A percentile compares a stretch with the other conserved stretches of the same genome.
Conservation (phyloP, 306 rosid species). For the Acacia confusa region DNA sequence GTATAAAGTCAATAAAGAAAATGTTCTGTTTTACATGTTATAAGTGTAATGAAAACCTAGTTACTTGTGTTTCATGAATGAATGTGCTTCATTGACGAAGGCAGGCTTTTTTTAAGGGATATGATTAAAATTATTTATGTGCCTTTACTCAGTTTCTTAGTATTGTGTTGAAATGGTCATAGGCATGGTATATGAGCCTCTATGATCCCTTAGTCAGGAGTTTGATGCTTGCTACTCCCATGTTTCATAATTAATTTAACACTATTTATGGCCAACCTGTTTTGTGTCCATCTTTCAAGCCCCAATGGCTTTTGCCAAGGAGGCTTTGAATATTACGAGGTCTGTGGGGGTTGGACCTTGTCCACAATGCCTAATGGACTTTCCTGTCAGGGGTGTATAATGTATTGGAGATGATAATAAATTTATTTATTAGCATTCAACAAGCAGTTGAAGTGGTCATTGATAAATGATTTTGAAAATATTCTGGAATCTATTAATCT, state of each 20-base stretch:
- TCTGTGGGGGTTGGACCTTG: neutral
- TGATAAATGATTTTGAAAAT: neutral
- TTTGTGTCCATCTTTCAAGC: neutral
- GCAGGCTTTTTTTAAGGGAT: neutral
- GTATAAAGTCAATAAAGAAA: neutral
- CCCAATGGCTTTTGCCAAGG: neutral
- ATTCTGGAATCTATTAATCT: neutral
- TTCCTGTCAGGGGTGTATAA: neutral
- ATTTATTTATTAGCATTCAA: neutral
- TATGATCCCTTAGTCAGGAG: neutral
- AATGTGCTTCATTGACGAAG: neutral
- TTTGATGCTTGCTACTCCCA: neutral
- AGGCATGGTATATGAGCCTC: neutral
- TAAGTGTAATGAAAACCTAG: neutral
- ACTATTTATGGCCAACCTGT: neutral
- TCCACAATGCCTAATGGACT: neutral
- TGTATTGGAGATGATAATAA: neutral
- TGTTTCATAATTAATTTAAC: neutral
- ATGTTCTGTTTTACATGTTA: constrained; percentile 6
- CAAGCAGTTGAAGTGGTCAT: neutral
- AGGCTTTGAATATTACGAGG: neutral
- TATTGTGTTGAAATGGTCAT: neutral
- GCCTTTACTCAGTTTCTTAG: neutral
- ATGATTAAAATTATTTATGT: neutral
- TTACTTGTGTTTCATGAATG: neutral